Conservation (phyloP, 805 yeast species). For the Wickerhamiella kazuoi region DNA sequence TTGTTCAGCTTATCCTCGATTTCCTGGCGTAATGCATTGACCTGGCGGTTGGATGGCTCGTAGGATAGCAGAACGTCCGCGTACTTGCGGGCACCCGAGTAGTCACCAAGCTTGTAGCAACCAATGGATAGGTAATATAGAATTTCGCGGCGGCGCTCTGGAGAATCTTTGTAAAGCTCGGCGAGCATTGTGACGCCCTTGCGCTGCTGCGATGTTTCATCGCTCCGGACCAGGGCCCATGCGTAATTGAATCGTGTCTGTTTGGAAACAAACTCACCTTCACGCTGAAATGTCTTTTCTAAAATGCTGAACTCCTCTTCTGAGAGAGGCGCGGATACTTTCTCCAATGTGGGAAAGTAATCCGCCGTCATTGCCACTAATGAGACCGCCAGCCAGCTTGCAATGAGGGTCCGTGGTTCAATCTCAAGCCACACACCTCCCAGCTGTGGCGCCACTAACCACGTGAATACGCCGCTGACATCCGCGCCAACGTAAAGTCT, state of each 20-base stretch:
- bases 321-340: constrained; percentile 32
- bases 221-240: constrained; percentile 82
- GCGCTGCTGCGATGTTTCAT: constrained; percentile 42
- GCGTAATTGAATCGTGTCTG: constrained; percentile 88
- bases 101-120: constrained; percentile 75
- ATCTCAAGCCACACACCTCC: no score
- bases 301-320: constrained; percentile 60
- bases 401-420: no score
- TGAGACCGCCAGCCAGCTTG: no score
- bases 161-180: constrained; percentile 47
- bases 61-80: constrained; percentile 55
- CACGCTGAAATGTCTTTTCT: constrained; percentile 59
- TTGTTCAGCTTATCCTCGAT: constrained; percentile 71
- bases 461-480: no score
- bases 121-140: constrained; percentile 78
- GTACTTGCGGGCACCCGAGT: constrained; percentile 67
- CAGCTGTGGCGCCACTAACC: no score
- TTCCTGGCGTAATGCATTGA: constrained; percentile 46
- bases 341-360: constrained; percentile 13
- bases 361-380: background rate
- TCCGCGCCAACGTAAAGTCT: no score
- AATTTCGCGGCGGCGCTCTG: constrained; percentile 74
- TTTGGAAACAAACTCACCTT: constrained; percentile 59
- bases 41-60: constrained; percentile 79
- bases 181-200: constrained; percentile 60